Percentiles rank a stretch among this genome's conserved stretches.
Conservation (phyloP, 441 rosid genomes). For the Populus hybrid region DNA sequence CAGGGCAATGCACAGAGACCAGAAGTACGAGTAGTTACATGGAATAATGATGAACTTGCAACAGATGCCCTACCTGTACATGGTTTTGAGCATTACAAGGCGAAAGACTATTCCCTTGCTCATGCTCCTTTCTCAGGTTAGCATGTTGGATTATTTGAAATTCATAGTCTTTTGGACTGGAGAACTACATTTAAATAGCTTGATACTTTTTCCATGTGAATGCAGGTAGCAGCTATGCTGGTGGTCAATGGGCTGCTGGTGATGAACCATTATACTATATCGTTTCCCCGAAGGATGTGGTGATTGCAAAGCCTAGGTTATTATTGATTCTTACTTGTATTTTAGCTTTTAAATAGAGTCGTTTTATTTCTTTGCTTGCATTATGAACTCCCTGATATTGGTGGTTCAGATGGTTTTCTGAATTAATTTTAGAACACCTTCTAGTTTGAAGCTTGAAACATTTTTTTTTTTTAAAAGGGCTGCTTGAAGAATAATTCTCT, state of each 20-base stretch:
- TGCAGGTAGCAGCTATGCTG: slow-evolving; percentile 97
- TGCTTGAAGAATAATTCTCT: neutral
- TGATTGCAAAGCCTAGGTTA: slow-evolving; percentile 98
- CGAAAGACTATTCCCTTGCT: slow-evolving; percentile 94
- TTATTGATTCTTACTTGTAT: slow-evolving; percentile 19
- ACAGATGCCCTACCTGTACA: slow-evolving; percentile 96
- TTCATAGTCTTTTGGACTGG: slow-evolving; percentile 20
- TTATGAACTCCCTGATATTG: neutral
- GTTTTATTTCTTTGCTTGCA: neutral
- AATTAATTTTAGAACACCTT: neutral
- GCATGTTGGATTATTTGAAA: slow-evolving; percentile 20
- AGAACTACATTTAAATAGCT: slow-evolving; percentile 24
- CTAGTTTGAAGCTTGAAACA: neutral
- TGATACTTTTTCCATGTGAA: slow-evolving; percentile 21
- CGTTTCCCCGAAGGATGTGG: slow-evolving; percentile 98
- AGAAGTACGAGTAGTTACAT: slow-evolving; percentile 83
- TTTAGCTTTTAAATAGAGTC: slow-evolving; percentile 6
- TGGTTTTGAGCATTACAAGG: slow-evolving; percentile 98
- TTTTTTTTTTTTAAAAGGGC: neutral
- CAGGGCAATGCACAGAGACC: slow-evolving; percentile 99
- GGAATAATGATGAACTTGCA: slow-evolving; percentile 98
- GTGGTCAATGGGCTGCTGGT: slow-evolving; percentile 99
- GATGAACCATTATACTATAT: slow-evolving; percentile 93
- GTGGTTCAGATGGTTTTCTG: neutral
- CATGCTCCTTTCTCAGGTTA: slow-evolving; percentile 98